Base-by-base conservation (phyloP, 192 early-diverging fungal genomes). In the Gamsiella multidivaricata region DNA sequence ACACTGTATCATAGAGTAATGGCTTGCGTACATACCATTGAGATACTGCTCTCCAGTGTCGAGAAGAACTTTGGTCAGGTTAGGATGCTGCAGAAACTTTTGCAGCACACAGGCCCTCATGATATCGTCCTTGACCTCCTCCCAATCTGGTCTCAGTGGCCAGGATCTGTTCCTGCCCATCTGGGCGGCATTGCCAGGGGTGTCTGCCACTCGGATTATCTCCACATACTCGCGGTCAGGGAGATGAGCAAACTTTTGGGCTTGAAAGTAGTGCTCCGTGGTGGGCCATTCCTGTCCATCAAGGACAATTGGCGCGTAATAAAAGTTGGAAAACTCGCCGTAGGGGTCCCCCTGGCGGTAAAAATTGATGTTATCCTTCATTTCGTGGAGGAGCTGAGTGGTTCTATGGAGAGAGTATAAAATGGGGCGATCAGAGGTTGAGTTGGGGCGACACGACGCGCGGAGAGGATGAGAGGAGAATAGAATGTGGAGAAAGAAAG, bases 201-300 rank as follows among this genome's bases (percentile, higher is more conserved):
- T 55, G 1, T 54, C 22, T 0, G 61, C 26, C 0, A 39, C 37
- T 5, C 80, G 73, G 28, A 84, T 69, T 39, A 54, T 33, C 39
- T 79, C 56, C 0, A 68, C 66, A 54, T 76, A 72, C 37, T 80
- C 14, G 7, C 55, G 17, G 36, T 55, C 61, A 1, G 54, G 34
- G 5, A 58, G 10, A 17, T 62, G 62, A 0, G 67, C 67, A 73
- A 81, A 82, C 69, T 72, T 73, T 65, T 65, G 64, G 23, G 69
- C 81, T 56, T 83, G 81, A 43, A 80, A 84, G 46, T 84, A 84
- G 46, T 84, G 80, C 37, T 84, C 83, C 3, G 83, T 82, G 3
- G 80, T 80, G 4, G 74, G 80, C 75, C 80, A 84, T 33, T 37
- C 23, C 20, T 31, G 29, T 1, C 61, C 60, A 17, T 69, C 50